Evolutionary conservation across 1,139 yeast species (phyloP), one percentile per base, ranked within the genome.

Genomic region (Pneumocystis murina): DNA sequence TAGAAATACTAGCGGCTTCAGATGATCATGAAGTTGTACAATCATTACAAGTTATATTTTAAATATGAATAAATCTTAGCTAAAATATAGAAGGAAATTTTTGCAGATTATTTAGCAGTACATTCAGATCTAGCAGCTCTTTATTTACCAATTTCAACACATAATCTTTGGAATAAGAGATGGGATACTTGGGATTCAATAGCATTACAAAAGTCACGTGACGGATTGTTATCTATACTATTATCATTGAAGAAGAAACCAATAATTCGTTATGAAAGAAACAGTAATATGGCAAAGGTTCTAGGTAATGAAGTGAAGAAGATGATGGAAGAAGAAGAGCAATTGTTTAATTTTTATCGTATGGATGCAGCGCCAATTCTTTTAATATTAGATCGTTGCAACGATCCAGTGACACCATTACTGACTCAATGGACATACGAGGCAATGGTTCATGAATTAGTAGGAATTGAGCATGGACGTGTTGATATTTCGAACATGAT

Each of bases 351-450:
- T 69, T 81, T 85, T 72, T 67, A 75, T 38, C 71, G 72, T 60
- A 76, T 78, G 62, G 96, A 88, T 71, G 76, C 84, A 0, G 83
- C 92, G 0, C 95, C 97, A 0, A 72, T 87, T 20, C 75, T 94
- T 61, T 73, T 94, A n/a, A 76, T 92, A 1, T 72, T 92, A 61
- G 98, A 92, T 74, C 79, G 99, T 63, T 82, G 84, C 66, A 85
- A 84, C 71, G 99, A 92, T 73, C 97, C 97, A 0, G 79, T 91
- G 39, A 92, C 99, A 0, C 97, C 99, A 1, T 77, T 92, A 60
- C 75, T 92, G 61, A 82, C 86, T 57, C 98, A 97, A 1, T 92
- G 99, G 99, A 91, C 98, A 0, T 92, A 90, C 74, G 97, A 92
- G 72, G 88, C 97, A 1, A 92, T 94, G 98, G 88, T 92, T 20